Evolutionary conservation across 2,329 filamentous ascomycete species (phyloP).

Genomic region (Pseudocercospora fijiensis): DNA sequence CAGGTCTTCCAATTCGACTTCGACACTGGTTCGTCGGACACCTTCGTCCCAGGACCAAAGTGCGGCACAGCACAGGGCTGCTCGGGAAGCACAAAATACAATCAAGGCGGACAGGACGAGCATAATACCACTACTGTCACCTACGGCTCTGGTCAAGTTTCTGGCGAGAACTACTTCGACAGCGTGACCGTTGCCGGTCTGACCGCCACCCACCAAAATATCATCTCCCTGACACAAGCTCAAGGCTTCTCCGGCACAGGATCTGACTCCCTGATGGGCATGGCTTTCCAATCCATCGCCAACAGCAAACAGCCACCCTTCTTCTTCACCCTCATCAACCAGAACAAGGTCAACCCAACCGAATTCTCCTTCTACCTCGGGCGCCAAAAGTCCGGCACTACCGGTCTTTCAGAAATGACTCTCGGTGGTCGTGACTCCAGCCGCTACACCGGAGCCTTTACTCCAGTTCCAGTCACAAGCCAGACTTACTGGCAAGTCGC

Average conservation of each 20-base stretch:
- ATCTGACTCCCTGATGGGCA: constrained; percentile 28
- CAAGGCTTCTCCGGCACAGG: constrained; percentile 28
- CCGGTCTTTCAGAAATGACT: constrained; percentile 28
- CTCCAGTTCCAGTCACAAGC: constrained; percentile 29
- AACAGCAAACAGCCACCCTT: constrained; percentile 25
- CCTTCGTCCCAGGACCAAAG: constrained; percentile 28
- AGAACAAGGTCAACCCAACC: constrained; percentile 26
- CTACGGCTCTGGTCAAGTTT: constrained; percentile 29
- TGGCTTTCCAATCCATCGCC: constrained; percentile 28
- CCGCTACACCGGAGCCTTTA: constrained; percentile 29
- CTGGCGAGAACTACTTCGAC: constrained; percentile 32
- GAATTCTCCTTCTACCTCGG: constrained; percentile 36
- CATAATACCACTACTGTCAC: constrained; percentile 30
- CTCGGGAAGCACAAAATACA: constrained; percentile 25
- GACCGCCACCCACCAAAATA: constrained; percentile 27
- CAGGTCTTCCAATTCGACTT: constrained; percentile 30
- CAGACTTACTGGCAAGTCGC: constrained; percentile 34
- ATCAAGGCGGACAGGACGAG: constrained; percentile 25
- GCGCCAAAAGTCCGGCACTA: constrained; percentile 25
- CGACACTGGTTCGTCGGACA: constrained; percentile 41
- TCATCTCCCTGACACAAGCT: constrained; percentile 31
- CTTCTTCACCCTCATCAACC: constrained; percentile 32
- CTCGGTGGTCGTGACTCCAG: constrained; percentile 29
- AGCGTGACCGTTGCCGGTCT: constrained; percentile 29
- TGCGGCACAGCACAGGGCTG: constrained; percentile 28